These are phyloP conservation scores for Colletotrichum agaves DNA, from an alignment of 2,329 filamentous ascomycete genomes.

Conservation along the genomic window DNA sequence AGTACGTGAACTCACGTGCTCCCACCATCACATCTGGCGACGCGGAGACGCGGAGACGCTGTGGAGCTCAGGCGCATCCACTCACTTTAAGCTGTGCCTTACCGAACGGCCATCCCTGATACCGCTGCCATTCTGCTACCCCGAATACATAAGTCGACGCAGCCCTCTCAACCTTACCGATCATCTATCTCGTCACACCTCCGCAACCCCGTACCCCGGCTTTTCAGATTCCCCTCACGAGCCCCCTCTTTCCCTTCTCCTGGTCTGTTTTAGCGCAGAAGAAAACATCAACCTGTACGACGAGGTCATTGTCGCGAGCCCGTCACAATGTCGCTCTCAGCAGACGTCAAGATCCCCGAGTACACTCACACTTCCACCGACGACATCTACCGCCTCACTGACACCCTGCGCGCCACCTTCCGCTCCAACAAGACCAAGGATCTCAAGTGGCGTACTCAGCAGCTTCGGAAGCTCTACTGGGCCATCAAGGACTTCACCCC, in stretches of 20 bases:
- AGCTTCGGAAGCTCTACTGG: slow-evolving; percentile 97
- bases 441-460: slow-evolving; percentile 81
- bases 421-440: slow-evolving; percentile 83
- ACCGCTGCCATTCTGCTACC: slow-evolving; percentile 20
- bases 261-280: slow-evolving; percentile 8
- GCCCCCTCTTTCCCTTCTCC: slow-evolving; percentile 9
- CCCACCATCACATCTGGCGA: slow-evolving; percentile 18
- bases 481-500: slow-evolving; percentile 81
- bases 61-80: slow-evolving; percentile 33
- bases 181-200: background rate
- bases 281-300: background rate
- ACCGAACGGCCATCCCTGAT: slow-evolving; percentile 25
- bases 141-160: slow-evolving; percentile 31
- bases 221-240: slow-evolving; percentile 34
- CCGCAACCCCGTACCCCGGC: slow-evolving; percentile 24
- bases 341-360: slow-evolving; percentile 52
- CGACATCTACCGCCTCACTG: slow-evolving; percentile 70
- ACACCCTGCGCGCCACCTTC: slow-evolving; percentile 75
- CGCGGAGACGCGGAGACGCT: slow-evolving; percentile 29
- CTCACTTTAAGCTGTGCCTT: slow-evolving; percentile 26
- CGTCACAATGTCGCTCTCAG: slow-evolving; percentile 50
- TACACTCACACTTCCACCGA: slow-evolving; percentile 74
- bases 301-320: background rate
- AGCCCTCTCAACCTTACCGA: slow-evolving; percentile 19
- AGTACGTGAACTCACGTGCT: background rate